phyloP scores from a whole-genome alignment of 2,329 filamentous ascomycete species.

The Ophiocordyceps camponoti-rufipedis region DNA sequence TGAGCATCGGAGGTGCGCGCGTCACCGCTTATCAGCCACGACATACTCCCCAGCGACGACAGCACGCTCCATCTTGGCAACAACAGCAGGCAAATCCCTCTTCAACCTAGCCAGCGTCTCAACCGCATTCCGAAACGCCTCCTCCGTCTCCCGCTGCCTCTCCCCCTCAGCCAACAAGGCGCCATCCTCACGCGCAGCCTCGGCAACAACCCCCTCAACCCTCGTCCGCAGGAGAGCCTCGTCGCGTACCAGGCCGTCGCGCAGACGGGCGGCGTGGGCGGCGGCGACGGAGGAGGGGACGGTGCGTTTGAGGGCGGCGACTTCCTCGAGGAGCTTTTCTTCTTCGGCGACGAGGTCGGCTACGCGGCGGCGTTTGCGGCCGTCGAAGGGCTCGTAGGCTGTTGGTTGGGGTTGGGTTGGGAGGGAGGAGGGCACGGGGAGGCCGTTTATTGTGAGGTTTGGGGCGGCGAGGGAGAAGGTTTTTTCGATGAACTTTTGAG shows the following conservation, averaged over 20 bases:
- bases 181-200: conserved; percentile 7
- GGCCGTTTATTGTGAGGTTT: conserved; percentile 46
- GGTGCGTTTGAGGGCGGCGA: conserved; percentile 38
- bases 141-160: conserved; percentile 25
- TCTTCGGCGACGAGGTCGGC: conserved; percentile 43
- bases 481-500: conserved; percentile 37
- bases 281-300: conserved; percentile 27
- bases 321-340: conserved; percentile 44
- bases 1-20: too few relatives aligned
- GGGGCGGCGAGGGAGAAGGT: conserved; percentile 40
- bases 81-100: conserved; percentile 40
- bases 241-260: conserved; percentile 23
- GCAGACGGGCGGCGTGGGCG: conserved; percentile 21
- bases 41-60: conserved; percentile 40
- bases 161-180: conserved; percentile 18
- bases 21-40: conserved; percentile 7
- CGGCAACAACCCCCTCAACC: conserved; percentile 5
- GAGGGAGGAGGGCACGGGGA: conserved; percentile 21
- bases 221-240: conserved; percentile 22
- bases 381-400: conserved; percentile 41
- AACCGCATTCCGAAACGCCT: conserved; percentile 26
- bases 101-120: conserved; percentile 33
- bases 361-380: conserved; percentile 37
- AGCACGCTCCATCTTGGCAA: conserved; percentile 48
- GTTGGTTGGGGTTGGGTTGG: conserved; percentile 3